A percentile compares a stretch with the other conserved stretches of the same genome.
These are phyloP conservation scores for Blakeslea trispora DNA, from an alignment of 371 early-diverging fungal species.

Conservation along the genomic window DNA sequence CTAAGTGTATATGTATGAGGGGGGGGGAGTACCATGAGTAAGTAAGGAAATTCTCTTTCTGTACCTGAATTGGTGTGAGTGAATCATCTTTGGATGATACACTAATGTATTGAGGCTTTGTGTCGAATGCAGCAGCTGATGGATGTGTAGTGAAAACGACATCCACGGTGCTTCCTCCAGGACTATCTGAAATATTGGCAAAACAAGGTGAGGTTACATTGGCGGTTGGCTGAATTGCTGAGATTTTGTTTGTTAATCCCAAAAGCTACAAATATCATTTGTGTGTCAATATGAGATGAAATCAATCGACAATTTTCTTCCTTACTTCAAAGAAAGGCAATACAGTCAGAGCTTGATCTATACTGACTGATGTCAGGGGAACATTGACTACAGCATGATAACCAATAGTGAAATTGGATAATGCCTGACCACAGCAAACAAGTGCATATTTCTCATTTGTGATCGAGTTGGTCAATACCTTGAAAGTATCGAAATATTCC, in stretches of 20 bases:
- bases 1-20: too few relatives aligned
- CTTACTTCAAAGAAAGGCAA: constrained; percentile 28
- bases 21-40: neutral
- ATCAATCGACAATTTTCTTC: too few relatives aligned
- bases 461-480: constrained; percentile 24
- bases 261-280: constrained; percentile 4
- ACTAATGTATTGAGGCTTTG: constrained; percentile 17
- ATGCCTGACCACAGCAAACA: constrained; percentile 29
- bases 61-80: constrained; percentile 24
- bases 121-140: neutral
- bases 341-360: constrained; percentile 9
- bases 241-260: constrained; percentile 9
- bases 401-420: constrained; percentile 14
- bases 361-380: constrained; percentile 20
- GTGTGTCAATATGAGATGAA: neutral
- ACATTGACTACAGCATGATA: constrained; percentile 25
- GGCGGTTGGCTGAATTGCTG: constrained; percentile 11
- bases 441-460: constrained; percentile 28
- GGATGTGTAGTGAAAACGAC: constrained; percentile 15
- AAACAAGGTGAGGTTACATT: constrained; percentile 30
- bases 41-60: too few relatives aligned
- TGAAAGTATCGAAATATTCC: constrained; percentile 31
- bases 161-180: constrained; percentile 6
- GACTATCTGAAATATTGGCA: constrained; percentile 14
- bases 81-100: constrained; percentile 13